These are phyloP conservation scores for Lunasporangiospora selenospora DNA, from an alignment of 192 early-diverging fungal species.

Conservation along the genomic window DNA sequence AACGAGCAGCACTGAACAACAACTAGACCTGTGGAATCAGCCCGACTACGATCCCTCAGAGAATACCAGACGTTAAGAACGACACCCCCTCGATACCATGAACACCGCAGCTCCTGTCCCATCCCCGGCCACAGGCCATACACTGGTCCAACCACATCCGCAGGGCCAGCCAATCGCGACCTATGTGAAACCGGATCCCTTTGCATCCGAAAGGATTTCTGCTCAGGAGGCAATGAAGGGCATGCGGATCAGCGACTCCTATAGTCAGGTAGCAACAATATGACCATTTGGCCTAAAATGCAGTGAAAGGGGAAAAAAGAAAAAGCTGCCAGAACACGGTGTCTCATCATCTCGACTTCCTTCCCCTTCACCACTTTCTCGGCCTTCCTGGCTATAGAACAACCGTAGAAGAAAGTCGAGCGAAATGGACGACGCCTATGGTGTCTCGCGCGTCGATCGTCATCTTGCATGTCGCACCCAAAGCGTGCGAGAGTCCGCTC, in stretches of 20 bases:
- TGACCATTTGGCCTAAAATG: not conserved
- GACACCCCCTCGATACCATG: no score
- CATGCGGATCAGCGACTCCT: conserved; percentile 39
- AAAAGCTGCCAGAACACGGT: no score
- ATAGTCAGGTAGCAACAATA: conserved; percentile 14
- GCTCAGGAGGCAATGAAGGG: conserved; percentile 46
- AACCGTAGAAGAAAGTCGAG: conserved; percentile 24
- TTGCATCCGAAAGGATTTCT: conserved; percentile 22
- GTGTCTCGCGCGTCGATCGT: conserved; percentile 32
- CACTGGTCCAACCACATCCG: no score
- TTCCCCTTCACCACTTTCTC: not conserved
- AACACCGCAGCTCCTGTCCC: conserved; percentile 29
- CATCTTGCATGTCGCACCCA: conserved; percentile 32
- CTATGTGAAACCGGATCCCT: conserved; percentile 17
- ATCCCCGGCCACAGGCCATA: conserved; percentile 4
- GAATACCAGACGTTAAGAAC: no score
- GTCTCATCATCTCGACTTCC: no score
- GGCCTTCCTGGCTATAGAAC: not conserved
- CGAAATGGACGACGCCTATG: conserved; percentile 20
- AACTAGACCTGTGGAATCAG: no score
- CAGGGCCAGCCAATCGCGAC: conserved; percentile 1
- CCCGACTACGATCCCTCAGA: no score
- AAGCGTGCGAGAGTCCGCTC: conserved; percentile 32
- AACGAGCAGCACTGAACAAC: no score
- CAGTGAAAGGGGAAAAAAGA: not conserved